phyloP scores from a whole-genome alignment of 345 rosid genomes.

The Turritis glabra region DNA sequence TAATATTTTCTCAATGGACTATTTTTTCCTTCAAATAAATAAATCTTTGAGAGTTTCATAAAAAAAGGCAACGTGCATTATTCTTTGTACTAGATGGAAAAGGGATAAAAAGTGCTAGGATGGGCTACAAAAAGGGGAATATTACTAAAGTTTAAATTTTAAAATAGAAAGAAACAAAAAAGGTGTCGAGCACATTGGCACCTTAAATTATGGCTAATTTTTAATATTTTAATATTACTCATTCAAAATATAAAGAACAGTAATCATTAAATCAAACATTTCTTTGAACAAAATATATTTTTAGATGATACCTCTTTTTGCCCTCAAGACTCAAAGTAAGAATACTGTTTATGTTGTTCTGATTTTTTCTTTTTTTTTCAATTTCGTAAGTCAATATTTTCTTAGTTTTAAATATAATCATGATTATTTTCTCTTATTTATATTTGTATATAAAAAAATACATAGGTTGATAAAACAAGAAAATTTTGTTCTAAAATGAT shows the following conservation, averaged over 20 bases:
- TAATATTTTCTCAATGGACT: background rate
- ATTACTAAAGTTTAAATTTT: constrained; percentile 20
- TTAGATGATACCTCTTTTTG: background rate
- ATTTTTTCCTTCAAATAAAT: background rate
- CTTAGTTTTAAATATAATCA: background rate
- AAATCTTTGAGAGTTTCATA: constrained; percentile 5
- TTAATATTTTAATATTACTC: background rate
- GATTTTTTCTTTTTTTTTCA: no score
- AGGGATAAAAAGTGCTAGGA: constrained; percentile 26
- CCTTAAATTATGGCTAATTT: constrained; percentile 13
- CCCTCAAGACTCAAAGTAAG: no score
- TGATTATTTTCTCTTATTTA: no score
- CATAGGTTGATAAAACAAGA: no score
- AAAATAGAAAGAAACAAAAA: constrained; percentile 36
- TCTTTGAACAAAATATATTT: background rate
- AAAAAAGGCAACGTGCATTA: constrained; percentile 23
- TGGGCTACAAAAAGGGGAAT: constrained; percentile 34
- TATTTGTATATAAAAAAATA: no score
- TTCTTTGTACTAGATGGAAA: constrained; percentile 36
- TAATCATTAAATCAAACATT: background rate
- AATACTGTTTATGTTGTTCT: no score
- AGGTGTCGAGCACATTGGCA: constrained; percentile 33
- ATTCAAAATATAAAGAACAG: background rate
- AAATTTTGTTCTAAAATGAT: no score
- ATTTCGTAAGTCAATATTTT: background rate